phyloP scores from a whole-genome alignment of 108 stramenopile species.

The Conticribra guillardii region DNA sequence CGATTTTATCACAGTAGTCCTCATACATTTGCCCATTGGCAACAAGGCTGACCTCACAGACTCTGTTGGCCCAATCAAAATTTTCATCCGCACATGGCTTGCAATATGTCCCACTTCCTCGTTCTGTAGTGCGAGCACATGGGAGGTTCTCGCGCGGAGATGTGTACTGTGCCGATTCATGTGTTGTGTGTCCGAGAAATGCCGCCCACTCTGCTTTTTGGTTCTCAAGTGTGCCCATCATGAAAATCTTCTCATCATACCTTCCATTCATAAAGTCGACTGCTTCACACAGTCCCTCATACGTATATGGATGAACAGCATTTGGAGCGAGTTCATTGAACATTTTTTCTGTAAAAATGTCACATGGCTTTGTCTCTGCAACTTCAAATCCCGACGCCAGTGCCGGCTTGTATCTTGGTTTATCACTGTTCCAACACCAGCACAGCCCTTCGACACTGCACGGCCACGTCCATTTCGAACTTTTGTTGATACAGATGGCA shows the following conservation, averaged over 20 bases:
- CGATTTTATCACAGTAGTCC: slow-evolving; percentile 47
- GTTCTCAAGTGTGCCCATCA: slow-evolving; percentile 34
- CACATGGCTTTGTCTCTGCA: slow-evolving; percentile 38
- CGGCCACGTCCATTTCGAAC: slow-evolving; percentile 47
- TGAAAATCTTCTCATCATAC: slow-evolving; percentile 47
- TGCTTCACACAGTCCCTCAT: slow-evolving; percentile 41
- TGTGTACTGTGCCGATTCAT: slow-evolving; percentile 52
- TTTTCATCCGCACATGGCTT: slow-evolving; percentile 40
- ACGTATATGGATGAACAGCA: slow-evolving; percentile 46
- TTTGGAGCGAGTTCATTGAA: slow-evolving; percentile 44
- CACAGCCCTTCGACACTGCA: slow-evolving; percentile 33
- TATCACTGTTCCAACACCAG: slow-evolving; percentile 50
- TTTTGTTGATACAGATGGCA: slow-evolving; percentile 28
- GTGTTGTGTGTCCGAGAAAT: slow-evolving; percentile 48
- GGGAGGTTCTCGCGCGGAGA: slow-evolving; percentile 31
- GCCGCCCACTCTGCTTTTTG: slow-evolving; percentile 52
- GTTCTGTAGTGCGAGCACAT: slow-evolving; percentile 34
- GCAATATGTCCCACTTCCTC: slow-evolving; percentile 39
- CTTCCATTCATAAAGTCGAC: slow-evolving; percentile 37
- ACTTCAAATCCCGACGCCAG: slow-evolving; percentile 22
- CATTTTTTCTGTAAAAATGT: slow-evolving; percentile 43
- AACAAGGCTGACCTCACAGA: slow-evolving; percentile 40
- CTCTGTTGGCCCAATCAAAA: slow-evolving; percentile 47
- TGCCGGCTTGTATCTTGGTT: slow-evolving; percentile 42
- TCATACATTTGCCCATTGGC: slow-evolving; percentile 46